Evolutionary conservation across 257 asterid genomes (phyloP).

Genomic region (Cynanchum wilfordii): DNA sequence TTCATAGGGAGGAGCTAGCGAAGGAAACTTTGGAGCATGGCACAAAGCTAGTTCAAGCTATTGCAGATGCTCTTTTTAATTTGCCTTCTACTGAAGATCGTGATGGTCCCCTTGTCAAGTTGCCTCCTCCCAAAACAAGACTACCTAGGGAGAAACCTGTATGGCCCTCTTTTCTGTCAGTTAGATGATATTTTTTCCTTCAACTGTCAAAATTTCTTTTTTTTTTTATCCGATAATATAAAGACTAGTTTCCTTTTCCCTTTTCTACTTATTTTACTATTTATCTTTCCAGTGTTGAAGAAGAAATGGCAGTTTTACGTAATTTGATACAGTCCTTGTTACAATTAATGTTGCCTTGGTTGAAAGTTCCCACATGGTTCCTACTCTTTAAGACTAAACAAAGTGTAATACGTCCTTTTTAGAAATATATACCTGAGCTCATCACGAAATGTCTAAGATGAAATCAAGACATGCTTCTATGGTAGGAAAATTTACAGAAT

Average conservation of each 20-base stretch:
- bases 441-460: neutral
- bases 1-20: conserved; percentile 62
- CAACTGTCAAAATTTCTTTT: too few relatives aligned
- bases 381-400: neutral
- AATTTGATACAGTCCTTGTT: neutral
- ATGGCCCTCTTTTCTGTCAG: conserved; percentile 17
- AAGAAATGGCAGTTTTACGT: neutral
- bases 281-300: neutral
- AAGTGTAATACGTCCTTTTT: neutral
- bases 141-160: conserved; percentile 90
- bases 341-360: neutral
- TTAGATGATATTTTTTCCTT: neutral
- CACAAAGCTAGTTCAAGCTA: conserved; percentile 73
- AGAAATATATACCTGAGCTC: neutral
- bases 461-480: neutral
- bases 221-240: neutral
- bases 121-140: conserved; percentile 74
- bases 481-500: neutral
- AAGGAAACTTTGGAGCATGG: conserved; percentile 61
- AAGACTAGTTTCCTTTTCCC: neutral
- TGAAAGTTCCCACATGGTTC: neutral
- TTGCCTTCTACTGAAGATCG: conserved; percentile 66
- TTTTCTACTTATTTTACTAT: neutral
- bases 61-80: conserved; percentile 73
- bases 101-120: conserved; percentile 68